Evolutionary conservation across 2,329 filamentous ascomycete species (phyloP).

Genomic region (Mariannaea sp.): DNA sequence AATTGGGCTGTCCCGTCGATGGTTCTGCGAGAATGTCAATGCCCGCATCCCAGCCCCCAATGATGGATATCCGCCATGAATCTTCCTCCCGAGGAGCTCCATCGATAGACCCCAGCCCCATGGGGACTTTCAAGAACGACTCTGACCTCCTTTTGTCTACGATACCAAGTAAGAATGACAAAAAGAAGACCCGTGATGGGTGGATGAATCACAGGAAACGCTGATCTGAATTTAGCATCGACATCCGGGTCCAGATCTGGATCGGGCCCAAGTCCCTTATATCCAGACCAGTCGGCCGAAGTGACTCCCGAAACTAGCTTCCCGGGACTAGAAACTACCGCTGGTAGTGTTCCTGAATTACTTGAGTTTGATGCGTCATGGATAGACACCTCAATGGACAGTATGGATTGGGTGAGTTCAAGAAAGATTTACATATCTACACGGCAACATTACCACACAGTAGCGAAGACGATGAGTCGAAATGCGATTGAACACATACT

Average conservation of each 20-base stretch:
- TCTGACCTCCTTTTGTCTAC: constrained; percentile 30
- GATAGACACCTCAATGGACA: constrained; percentile 40
- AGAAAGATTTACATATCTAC: neutral
- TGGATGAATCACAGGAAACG: constrained; percentile 12
- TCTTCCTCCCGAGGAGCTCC: constrained; percentile 28
- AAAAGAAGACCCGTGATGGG: constrained; percentile 19
- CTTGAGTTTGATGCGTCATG: constrained; percentile 45
- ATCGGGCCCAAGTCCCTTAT: constrained; percentile 28
- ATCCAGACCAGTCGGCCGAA: constrained; percentile 26
- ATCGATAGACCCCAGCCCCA: constrained; percentile 29
- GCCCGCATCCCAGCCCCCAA: constrained; percentile 3
- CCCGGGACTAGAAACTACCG: constrained; percentile 24
- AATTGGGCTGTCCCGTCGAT: constrained; percentile 43
- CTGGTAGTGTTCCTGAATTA: constrained; percentile 14
- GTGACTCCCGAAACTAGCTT: constrained; percentile 30
- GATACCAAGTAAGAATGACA: constrained; percentile 33
- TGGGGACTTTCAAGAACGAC: constrained; percentile 26
- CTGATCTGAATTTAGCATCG: constrained; percentile 27
- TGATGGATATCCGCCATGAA: constrained; percentile 10
- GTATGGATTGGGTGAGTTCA: constrained; percentile 48
- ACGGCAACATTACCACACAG: neutral
- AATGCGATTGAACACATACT: constrained; percentile 1
- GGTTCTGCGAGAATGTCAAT: constrained; percentile 10
- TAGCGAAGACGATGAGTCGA: no score
- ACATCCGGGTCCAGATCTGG: constrained; percentile 26